Evolutionary conservation across 345 rosid species (phyloP).

Genomic region (Eucalyptus marginata): DNA sequence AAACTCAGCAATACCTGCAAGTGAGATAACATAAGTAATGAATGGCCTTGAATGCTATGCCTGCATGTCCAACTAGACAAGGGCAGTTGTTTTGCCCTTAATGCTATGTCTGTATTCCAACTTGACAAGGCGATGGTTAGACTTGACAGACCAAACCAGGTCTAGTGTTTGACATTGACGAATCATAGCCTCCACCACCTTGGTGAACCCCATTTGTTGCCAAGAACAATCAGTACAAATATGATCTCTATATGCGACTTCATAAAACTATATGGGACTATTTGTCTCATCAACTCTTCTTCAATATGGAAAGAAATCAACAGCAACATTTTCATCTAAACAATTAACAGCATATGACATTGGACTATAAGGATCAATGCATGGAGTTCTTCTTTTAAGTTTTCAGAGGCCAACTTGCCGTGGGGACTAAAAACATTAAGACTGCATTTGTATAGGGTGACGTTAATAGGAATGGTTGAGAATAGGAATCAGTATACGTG

Average conservation of each 20-base stretch:
- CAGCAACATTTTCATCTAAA: not conserved
- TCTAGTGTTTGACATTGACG: not conserved
- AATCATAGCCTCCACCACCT: not conserved
- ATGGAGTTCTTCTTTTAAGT: not conserved
- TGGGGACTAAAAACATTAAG: not conserved
- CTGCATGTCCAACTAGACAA: not conserved
- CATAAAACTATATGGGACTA: not conserved
- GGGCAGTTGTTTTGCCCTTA: not conserved
- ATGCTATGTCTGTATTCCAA: not conserved
- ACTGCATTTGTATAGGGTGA: not conserved
- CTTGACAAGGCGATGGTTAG: not conserved
- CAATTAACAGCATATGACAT: not conserved
- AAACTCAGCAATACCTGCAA: slow-evolving; percentile 73
- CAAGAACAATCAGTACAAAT: not conserved
- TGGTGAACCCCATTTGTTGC: not conserved
- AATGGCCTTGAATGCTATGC: not conserved
- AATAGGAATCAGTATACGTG: not conserved
- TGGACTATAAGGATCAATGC: not conserved
- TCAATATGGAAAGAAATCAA: not conserved
- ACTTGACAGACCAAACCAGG: not conserved
- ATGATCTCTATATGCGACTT: not conserved
- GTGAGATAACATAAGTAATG: not conserved
- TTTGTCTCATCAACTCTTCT: not conserved
- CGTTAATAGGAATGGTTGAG: not conserved
- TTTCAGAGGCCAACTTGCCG: not conserved